Conservation (phyloP, 1,139 yeast species). For the Pichia sp. region DNA sequence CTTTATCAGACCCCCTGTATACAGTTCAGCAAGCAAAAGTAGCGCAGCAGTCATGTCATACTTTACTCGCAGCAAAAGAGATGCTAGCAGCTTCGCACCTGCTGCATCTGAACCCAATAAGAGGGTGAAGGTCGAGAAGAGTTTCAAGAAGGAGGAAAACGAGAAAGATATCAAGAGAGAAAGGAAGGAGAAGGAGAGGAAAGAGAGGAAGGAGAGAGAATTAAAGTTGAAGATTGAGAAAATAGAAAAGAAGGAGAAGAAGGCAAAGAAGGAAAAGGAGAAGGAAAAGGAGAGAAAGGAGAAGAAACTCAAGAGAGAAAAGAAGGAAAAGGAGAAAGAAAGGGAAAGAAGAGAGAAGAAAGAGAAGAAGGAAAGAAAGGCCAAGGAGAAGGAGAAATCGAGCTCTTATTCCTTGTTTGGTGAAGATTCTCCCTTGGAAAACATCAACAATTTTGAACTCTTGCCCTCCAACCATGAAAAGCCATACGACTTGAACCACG, state of each 20-base stretch:
- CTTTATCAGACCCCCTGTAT: neutral
- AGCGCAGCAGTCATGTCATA: neutral
- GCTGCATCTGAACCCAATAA: neutral
- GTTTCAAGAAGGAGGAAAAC: neutral
- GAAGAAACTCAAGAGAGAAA: neutral
- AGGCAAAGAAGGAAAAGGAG: neutral
- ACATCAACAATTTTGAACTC: constrained; percentile 8
- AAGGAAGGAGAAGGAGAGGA: neutral
- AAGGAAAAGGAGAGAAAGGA: neutral
- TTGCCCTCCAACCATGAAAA: constrained; percentile 8
- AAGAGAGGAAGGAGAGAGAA: neutral
- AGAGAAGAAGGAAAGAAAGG: neutral
- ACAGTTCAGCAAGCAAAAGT: neutral
- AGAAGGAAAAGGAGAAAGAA: neutral
- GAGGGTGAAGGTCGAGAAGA: neutral
- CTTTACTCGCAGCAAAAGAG: neutral
- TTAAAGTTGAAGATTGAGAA: neutral
- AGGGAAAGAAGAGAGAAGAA: neutral
- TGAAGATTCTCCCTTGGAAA: constrained; percentile 10
- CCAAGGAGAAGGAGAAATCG: neutral
- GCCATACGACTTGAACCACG: constrained; percentile 11
- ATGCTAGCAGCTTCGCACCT: neutral
- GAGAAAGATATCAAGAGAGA: neutral
- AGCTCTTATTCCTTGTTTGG: constrained; percentile 10
- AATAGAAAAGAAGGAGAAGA: neutral